Evolutionary conservation across 2,329 filamentous ascomycete species (phyloP).

Genomic region (Cordyceps militaris): DNA sequence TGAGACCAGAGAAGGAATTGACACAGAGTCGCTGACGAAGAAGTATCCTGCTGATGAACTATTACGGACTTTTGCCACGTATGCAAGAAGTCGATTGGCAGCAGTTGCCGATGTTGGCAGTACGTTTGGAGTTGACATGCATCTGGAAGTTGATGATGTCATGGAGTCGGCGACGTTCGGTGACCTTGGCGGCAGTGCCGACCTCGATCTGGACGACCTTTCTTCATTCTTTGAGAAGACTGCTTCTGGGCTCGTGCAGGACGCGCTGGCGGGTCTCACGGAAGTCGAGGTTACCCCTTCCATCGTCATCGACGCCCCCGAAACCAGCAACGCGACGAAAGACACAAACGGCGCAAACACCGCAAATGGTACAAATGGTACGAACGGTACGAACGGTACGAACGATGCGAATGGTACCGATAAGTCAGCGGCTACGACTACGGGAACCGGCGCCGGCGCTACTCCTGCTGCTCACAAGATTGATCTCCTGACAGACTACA

Average conservation of each 20-base stretch:
- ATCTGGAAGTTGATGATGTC: slow-evolving; percentile 22
- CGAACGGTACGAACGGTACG: slow-evolving; percentile 19
- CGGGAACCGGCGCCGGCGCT: neutral
- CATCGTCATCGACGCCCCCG: slow-evolving; percentile 7
- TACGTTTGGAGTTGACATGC: slow-evolving; percentile 30
- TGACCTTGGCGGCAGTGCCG: slow-evolving; percentile 23
- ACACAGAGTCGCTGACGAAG: slow-evolving; percentile 26
- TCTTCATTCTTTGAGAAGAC: slow-evolving; percentile 38
- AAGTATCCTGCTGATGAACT: slow-evolving; percentile 35
- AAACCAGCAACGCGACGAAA: slow-evolving; percentile 3
- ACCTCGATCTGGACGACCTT: slow-evolving; percentile 33
- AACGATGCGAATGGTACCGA: slow-evolving; percentile 22
- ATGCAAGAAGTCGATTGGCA: slow-evolving; percentile 27
- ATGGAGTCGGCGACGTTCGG: slow-evolving; percentile 21
- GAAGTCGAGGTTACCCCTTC: slow-evolving; percentile 20
- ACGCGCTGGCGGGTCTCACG: slow-evolving; percentile 31
- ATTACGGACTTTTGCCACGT: slow-evolving; percentile 27
- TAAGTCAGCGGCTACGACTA: slow-evolving; percentile 17
- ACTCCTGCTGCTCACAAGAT: slow-evolving; percentile 12
- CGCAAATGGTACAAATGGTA: slow-evolving; percentile 12
- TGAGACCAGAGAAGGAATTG: slow-evolving; percentile 16
- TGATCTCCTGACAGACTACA: slow-evolving; percentile 32
- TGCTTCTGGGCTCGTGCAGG: slow-evolving; percentile 33
- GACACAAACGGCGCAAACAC: slow-evolving; percentile 20
- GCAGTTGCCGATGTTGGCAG: slow-evolving; percentile 27